These are phyloP conservation scores for Xerocomus minutiporus DNA, from an alignment of 1,284 basidiomycete species.

Conservation along the genomic window DNA sequence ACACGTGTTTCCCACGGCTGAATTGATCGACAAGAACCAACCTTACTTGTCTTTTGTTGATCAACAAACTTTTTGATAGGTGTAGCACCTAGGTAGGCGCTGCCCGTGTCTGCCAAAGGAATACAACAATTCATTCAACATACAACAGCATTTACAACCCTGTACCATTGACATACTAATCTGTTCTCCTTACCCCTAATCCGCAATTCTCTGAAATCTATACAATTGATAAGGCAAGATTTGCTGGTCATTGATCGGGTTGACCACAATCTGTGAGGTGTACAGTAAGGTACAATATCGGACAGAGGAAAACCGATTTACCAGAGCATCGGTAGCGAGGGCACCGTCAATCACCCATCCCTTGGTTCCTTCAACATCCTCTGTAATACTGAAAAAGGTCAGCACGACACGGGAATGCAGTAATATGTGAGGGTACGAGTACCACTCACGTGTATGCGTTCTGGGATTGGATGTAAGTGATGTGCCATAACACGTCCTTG, in stretches of 20 bases:
- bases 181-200: no score
- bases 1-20: conserved; percentile 13
- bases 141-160: no score
- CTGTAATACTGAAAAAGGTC: not conserved
- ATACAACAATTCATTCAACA: no score
- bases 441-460: not conserved
- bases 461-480: not conserved
- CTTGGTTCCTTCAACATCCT: not conserved
- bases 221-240: no score
- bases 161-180: no score
- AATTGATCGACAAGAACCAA: no score
- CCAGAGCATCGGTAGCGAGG: not conserved
- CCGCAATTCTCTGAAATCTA: no score
- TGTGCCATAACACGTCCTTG: not conserved
- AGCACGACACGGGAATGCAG: not conserved
- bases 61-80: no score
- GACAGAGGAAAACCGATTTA: not conserved
- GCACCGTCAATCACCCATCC: not conserved
- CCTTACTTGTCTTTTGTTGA: no score
- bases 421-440: not conserved
- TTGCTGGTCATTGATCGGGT: not conserved
- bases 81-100: no score
- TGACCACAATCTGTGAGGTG: not conserved
- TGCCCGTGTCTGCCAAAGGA: no score
- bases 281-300: no score